phyloP scores from a whole-genome alignment of 2,329 filamentous ascomycete genomes.

The Claviceps sorghi region DNA sequence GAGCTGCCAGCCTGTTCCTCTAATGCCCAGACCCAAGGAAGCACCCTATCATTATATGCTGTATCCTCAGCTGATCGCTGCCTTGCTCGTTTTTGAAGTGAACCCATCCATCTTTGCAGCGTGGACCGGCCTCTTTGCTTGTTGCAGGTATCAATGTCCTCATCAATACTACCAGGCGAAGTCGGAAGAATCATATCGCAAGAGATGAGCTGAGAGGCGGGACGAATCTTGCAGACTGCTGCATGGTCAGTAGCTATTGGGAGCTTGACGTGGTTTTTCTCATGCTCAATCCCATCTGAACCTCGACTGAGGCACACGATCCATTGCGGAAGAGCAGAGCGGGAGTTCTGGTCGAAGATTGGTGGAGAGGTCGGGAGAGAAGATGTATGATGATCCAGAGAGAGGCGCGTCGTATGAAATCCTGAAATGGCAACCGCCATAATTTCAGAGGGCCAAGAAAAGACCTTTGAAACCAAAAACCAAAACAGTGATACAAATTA shows the following conservation, averaged over 20 bases:
- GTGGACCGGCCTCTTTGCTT: constrained; percentile 21
- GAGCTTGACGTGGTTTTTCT: not conserved
- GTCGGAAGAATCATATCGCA: not conserved
- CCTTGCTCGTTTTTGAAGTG: constrained; percentile 43
- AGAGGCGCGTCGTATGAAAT: constrained; percentile 10
- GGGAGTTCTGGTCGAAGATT: not conserved
- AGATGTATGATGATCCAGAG: not conserved
- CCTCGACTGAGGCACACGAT: not conserved
- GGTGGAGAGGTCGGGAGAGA: not conserved
- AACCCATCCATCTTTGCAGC: constrained; percentile 62
- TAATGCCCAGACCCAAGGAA: not conserved
- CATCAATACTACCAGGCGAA: not conserved
- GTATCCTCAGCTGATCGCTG: constrained; percentile 16
- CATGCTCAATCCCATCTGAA: not conserved
- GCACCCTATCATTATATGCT: constrained; percentile 4
- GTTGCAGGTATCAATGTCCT: not conserved
- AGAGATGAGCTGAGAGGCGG: not conserved
- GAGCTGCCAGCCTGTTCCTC: not conserved
- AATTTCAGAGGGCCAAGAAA: constrained; percentile 12
- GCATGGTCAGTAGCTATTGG: constrained; percentile 13
- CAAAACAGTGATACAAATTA: constrained; percentile 15
- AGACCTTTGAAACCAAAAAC: constrained; percentile 21
- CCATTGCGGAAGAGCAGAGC: not conserved
- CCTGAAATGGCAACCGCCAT: constrained; percentile 21
- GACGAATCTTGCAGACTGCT: not conserved